These are phyloP conservation scores for Fusarium coicis DNA, from an alignment of 2,329 filamentous ascomycete genomes.

Conservation along the genomic window DNA sequence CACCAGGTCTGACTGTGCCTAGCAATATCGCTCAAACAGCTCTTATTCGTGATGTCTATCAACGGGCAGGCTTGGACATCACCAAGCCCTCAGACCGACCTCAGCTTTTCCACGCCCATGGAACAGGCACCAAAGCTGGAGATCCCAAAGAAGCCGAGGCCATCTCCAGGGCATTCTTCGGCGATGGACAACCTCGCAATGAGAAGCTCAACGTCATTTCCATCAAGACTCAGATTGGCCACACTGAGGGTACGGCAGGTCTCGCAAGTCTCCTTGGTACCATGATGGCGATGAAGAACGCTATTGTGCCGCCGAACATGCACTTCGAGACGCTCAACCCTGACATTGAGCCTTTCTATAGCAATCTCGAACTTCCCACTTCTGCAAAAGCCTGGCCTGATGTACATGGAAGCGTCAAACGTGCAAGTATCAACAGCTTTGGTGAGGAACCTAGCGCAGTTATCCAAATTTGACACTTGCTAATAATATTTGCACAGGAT, in stretches of 20 bases:
- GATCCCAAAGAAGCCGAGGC: constrained; percentile 26
- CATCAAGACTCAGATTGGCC: constrained; percentile 22
- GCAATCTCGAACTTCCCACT: neutral
- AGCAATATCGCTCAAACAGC: neutral
- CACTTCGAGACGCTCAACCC: constrained; percentile 3
- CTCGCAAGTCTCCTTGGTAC: neutral
- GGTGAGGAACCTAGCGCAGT: neutral
- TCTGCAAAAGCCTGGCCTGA: neutral
- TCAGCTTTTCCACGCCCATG: constrained; percentile 22
- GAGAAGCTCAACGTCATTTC: neutral
- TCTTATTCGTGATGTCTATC: neutral
- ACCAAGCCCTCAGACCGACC: neutral
- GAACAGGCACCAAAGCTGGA: constrained; percentile 23
- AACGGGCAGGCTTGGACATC: neutral
- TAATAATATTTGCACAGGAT: neutral
- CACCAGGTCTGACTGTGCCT: neutral
- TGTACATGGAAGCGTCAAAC: neutral
- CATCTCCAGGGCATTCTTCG: neutral
- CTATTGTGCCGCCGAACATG: neutral
- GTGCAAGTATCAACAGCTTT: constrained; percentile 8
- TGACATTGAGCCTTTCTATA: neutral
- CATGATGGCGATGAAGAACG: neutral
- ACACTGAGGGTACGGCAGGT: constrained; percentile 15
- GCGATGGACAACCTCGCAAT: neutral
- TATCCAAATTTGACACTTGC: too few species aligned